Conservation (phyloP, 2,329 filamentous ascomycete genomes). For the Fusarium sp. region DNA sequence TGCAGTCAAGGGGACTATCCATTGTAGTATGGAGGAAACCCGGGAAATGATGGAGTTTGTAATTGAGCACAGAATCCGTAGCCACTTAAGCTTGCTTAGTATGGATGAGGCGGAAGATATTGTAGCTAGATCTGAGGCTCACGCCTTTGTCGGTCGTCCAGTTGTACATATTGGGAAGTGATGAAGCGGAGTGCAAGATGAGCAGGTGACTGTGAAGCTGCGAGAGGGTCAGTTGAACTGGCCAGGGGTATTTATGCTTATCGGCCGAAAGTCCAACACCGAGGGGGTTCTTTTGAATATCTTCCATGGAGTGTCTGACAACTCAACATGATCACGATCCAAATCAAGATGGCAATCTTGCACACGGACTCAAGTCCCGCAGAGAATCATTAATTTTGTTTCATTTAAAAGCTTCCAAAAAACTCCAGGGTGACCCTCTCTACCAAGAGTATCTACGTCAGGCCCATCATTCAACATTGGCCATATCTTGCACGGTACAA, state of each 20-base stretch:
- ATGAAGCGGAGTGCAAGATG: background rate
- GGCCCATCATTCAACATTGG: constrained; percentile 9
- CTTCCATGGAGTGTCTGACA: too few species aligned
- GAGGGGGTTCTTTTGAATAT: too few species aligned
- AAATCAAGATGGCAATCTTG: background rate
- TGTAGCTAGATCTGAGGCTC: constrained; percentile 11
- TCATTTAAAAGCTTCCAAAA: constrained; percentile 17
- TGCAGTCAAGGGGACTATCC: constrained; percentile 29
- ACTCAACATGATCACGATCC: too few species aligned
- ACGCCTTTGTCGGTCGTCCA: constrained; percentile 16
- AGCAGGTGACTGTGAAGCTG: background rate
- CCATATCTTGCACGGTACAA: constrained; percentile 1
- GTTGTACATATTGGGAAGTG: constrained; percentile 24
- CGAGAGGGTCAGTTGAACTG: background rate
- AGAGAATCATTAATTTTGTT: constrained; percentile 21
- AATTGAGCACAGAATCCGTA: constrained; percentile 24
- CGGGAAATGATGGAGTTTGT: constrained; percentile 30
- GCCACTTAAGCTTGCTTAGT: constrained; percentile 29
- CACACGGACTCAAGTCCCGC: background rate
- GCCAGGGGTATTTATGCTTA: background rate
- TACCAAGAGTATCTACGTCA: constrained; percentile 13
- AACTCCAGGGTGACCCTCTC: background rate
- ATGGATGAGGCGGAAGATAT: constrained; percentile 34
- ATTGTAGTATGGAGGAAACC: constrained; percentile 35
- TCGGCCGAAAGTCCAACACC: too few species aligned